Base-by-base conservation (phyloP, 768 basidiomycete species). In the Podaxis sp. region DNA sequence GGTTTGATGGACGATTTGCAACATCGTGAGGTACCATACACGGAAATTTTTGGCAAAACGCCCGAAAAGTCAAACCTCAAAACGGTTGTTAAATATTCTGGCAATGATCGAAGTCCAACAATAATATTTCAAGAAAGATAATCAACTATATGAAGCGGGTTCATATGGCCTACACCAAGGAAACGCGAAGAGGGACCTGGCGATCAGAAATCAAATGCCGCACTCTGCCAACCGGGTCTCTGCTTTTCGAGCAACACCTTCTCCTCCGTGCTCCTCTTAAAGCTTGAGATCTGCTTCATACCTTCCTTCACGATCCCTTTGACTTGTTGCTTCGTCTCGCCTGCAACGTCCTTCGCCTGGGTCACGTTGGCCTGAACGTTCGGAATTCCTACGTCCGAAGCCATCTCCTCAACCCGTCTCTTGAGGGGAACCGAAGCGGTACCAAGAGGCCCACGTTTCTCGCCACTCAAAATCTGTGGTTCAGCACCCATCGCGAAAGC, bases 401-500 rank as follows among this genome's bases (percentile, higher is more conserved):
- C 76, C 0, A 67, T 70, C 4, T 79, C 68, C 59, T 67, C 65
- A 15, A 78, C 62, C 3, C 73, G 77, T 57, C 84, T 76, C 48
- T 64, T 70, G 2, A 84, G 52, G 11, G 71, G 71, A 66, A 78
- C 81, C 2, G 85, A 79, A 4, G 78, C 79, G 1, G 77, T 85
- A 2, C 85, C 89, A 39, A 85, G 68, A 0, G 90, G 90, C 0
- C 89, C 90, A 2, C 76, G 80, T 78, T 92, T 90, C 65, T 86
- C 82, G 0, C 88, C 86, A 28, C 82, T 73, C 30, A 92, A 72
- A 36, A 92, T 84, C 77, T 92, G 90, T 39, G 90, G 90, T 72
- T 89, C 88, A 5, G 82, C 87, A 2, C 90, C 90, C 76, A 91
- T 74, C 0, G 89, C 90, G 53, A 92, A 82, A 54, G 71, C 66